phyloP scores from a whole-genome alignment of 495 filamentous ascomycete genomes.

The Daldinia concentrica region DNA sequence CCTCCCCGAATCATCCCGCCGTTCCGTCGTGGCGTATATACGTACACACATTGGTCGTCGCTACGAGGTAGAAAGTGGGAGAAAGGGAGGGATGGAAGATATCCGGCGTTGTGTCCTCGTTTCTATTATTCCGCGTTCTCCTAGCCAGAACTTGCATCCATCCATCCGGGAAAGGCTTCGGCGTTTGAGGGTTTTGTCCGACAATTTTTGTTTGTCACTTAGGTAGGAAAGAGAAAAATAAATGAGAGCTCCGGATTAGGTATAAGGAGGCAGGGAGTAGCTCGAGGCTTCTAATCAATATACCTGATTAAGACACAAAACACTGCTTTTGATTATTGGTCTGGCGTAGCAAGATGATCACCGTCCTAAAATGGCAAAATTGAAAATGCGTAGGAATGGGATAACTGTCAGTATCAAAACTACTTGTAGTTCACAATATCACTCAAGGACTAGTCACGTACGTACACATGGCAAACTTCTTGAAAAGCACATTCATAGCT shows the following conservation, averaged over 20 bases:
- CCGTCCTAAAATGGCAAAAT: neutral
- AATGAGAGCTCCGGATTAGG: constrained; percentile 18
- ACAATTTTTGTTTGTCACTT: constrained; percentile 30
- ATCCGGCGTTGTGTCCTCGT: constrained; percentile 33
- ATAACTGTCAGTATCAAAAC: neutral
- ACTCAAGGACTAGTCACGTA: neutral
- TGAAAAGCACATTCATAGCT: neutral
- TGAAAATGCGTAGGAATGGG: neutral
- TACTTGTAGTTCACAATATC: neutral
- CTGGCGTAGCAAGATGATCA: neutral
- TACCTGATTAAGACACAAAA: constrained; percentile 26
- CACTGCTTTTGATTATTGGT: neutral
- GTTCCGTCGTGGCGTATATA: neutral
- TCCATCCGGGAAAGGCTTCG: constrained; percentile 47
- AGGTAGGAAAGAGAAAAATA: constrained; percentile 33
- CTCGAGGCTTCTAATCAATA: constrained; percentile 40
- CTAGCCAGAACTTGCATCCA: constrained; percentile 9
- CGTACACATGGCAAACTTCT: neutral
- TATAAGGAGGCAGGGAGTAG: constrained; percentile 19
- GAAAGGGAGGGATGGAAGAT: constrained; percentile 9
- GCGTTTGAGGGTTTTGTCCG: constrained; percentile 43
- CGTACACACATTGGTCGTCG: neutral
- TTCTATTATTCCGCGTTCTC: neutral
- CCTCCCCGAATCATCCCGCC: neutral
- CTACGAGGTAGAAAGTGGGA: constrained; percentile 1